phyloP scores from a whole-genome alignment of 305 asterid genomes.

The Euphrasia arctica region DNA sequence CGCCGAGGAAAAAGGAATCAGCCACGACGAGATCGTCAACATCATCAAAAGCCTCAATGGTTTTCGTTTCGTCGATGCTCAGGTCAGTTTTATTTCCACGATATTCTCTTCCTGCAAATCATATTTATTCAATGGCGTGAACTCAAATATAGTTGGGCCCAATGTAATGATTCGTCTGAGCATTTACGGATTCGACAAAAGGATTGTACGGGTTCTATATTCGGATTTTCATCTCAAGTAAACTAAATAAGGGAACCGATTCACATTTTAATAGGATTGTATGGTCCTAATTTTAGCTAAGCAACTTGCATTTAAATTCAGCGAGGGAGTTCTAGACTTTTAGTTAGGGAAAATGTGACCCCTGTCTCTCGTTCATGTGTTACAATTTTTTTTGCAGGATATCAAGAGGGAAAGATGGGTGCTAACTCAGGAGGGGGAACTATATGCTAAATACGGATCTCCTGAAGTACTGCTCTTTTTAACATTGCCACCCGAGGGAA shows the following conservation, averaged over 20 bases:
- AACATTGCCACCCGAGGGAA: constrained; percentile 77
- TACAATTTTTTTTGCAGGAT: constrained; percentile 43
- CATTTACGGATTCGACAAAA: neutral
- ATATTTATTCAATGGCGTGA: neutral
- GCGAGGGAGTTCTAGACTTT: neutral
- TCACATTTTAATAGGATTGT: neutral
- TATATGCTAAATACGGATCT: constrained; percentile 68
- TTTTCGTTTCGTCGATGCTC: constrained; percentile 59
- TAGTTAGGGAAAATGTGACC: constrained; percentile 4
- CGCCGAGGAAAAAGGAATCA: constrained; percentile 61
- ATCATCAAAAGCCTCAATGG: constrained; percentile 77
- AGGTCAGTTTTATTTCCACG: constrained; percentile 37
- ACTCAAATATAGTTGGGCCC: neutral
- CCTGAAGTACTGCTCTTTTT: constrained; percentile 76
- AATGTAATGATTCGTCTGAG: too few species aligned
- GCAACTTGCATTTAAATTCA: neutral
- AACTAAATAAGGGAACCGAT: neutral
- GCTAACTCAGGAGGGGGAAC: constrained; percentile 72
- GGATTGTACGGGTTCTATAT: neutral
- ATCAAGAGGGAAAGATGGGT: constrained; percentile 76
- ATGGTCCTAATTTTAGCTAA: neutral
- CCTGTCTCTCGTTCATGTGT: neutral
- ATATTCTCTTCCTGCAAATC: neutral
- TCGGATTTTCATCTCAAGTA: neutral
- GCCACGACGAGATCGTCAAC: constrained; percentile 83